Base-by-base conservation (phyloP, 306 rosid genomes). In the Dryas drummondii region DNA sequence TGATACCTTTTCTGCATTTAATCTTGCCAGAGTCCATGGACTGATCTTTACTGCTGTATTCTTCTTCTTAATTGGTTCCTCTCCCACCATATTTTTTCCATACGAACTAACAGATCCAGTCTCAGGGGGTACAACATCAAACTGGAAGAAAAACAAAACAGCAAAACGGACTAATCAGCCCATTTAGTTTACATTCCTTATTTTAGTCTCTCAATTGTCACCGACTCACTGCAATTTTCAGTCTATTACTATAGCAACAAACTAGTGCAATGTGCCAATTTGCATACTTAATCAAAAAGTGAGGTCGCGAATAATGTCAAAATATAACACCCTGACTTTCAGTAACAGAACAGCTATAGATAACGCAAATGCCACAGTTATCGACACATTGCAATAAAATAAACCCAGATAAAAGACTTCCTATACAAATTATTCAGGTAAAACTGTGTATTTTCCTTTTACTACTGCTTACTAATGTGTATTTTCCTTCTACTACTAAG, bases 51-150 rank as follows among this genome's bases (percentile, higher is more conserved):
- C 97, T n/a, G 93, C 82, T 16, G 89, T 77, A 79, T 86, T 92
- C 82, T 86, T 94, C 86, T 89, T 94, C 86, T 89, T 94, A 4
- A 60, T 70, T 1, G 85, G 82, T 65, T 87, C 97, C 57, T 87
- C 97, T 80, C 76, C 73, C 5, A 48, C 76, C 1, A 81, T 41
- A 82, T 87, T 94, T 82, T 87, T 94, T 70, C 97, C 97, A 0
- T 76, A 71, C 0, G 97, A 94, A 78, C 97, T 89, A 61, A 88
- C 93, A 40, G 99, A 94, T 42, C 85, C 97, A 7, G 91, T 87
- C 73, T 94, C 99, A 19, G 97, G 97, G n/a, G 97, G 96, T 78
- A 94, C 93, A 60, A 94, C 97, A 71, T 94, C 99, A 82, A 90
- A 94, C 99, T 94, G 86, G 65, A 79, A 15, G 37, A 13, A 47